Evolutionary conservation across 805 yeast genomes (phyloP).

Genomic region (Torulaspora delbrueckii): DNA sequence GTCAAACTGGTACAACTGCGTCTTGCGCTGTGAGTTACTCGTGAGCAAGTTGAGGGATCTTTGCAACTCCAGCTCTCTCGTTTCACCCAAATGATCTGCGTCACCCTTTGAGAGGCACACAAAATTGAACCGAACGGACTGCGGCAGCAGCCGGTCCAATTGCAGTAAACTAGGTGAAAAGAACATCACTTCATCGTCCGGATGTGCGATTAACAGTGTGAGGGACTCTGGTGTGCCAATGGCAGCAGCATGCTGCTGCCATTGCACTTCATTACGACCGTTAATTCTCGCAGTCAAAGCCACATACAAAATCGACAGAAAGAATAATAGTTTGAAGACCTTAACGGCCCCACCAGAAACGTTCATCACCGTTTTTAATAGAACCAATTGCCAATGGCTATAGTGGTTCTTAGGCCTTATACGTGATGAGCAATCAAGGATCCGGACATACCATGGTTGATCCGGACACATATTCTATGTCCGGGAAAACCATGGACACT

Average conservation of each 20-base stretch:
- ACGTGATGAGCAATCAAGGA: neutral
- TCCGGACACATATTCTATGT: neutral
- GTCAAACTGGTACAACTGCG: conserved; percentile 29
- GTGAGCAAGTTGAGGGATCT: conserved; percentile 24
- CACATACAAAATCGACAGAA: conserved; percentile 10
- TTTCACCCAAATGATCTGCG: conserved; percentile 64
- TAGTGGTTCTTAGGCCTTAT: neutral
- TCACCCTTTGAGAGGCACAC: conserved; percentile 77
- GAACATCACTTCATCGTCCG: conserved; percentile 98
- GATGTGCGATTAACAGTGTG: conserved; percentile 75
- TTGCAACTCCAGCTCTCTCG: conserved; percentile 56
- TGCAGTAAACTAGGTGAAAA: conserved; percentile 60
- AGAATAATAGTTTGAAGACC: conserved; percentile 10
- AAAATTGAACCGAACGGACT: conserved; percentile 41
- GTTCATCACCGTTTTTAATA: conserved; percentile 2
- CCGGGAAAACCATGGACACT: neutral
- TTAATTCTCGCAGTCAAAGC: conserved; percentile 5
- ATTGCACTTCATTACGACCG: conserved; percentile 9
- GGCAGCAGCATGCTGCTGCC: conserved; percentile 3
- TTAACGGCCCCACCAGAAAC: conserved; percentile 7
- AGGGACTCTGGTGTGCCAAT: conserved; percentile 2
- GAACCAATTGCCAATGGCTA: neutral
- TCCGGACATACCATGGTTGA: neutral
- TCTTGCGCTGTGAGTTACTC: conserved; percentile 9
- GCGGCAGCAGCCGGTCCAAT: conserved; percentile 16